Conservation (phyloP, 371 early-diverging fungal species). For the Mortierella sp. region DNA sequence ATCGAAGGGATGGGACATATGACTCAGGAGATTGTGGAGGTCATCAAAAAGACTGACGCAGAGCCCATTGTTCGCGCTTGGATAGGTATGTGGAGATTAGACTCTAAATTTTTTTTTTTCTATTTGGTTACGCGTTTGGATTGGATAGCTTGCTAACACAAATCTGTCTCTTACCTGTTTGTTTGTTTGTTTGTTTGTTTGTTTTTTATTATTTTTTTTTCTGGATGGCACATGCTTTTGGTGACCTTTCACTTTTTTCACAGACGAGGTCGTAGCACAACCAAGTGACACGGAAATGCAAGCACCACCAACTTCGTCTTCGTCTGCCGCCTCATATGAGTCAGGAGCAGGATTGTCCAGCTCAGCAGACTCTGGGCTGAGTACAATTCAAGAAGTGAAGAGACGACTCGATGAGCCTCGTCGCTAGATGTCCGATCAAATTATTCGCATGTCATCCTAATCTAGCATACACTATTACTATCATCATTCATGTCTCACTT, state of each 20-base stretch:
- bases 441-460: background rate
- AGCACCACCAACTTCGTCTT: conserved; percentile 23
- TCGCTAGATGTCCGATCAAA: conserved; percentile 17
- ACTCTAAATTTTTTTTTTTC: background rate
- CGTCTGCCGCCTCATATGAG: conserved; percentile 20
- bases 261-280: conserved; percentile 47
- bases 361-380: conserved; percentile 22
- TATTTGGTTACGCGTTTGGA: conserved; percentile 1
- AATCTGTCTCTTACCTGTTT: background rate
- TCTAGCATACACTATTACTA: background rate
- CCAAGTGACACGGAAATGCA: conserved; percentile 32
- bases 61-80: conserved; percentile 59
- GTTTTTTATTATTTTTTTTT: background rate
- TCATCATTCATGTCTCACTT: background rate
- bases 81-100: conserved; percentile 56
- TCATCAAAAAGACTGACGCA: conserved; percentile 61
- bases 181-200: too few species aligned
- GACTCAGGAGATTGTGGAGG: conserved; percentile 60
- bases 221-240: conserved; percentile 3
- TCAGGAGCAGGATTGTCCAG: background rate
- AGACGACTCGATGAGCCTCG: conserved; percentile 47
- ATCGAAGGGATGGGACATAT: conserved; percentile 61
- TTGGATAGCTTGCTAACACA: background rate
- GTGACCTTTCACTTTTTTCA: background rate
- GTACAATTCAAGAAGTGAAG: conserved; percentile 37